Percentiles rank a stretch among this genome's conserved stretches.
Conservation (phyloP, 2,329 filamentous ascomycete species). For the Phaeosphaeriaceae sp. region DNA sequence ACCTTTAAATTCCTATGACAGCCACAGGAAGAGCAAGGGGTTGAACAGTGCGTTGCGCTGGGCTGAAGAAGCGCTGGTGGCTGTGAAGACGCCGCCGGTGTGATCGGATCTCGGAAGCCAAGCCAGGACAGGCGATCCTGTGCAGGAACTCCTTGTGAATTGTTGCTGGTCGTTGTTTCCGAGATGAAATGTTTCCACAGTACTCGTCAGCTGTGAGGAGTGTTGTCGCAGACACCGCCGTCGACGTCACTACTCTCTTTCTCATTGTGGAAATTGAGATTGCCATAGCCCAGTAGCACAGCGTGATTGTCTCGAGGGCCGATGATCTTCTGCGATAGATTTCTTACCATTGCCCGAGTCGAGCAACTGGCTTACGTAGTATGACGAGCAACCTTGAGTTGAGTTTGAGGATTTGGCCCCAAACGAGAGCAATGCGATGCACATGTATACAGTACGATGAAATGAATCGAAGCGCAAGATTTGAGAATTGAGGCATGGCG, state of each 20-base stretch:
- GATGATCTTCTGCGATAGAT: neutral
- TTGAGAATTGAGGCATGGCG: neutral
- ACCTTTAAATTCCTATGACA: neutral
- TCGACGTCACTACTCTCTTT: neutral
- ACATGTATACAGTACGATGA: neutral
- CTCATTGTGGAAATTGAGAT: neutral
- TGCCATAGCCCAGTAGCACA: neutral
- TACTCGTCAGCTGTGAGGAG: neutral
- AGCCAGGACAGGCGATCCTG: constrained; percentile 1
- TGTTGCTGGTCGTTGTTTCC: neutral
- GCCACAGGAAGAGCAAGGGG: constrained; percentile 3
- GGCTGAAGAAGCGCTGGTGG: constrained; percentile 1
- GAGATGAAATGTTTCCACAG: neutral
- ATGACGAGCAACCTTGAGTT: neutral
- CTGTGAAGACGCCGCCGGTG: constrained; percentile 2
- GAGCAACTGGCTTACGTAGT: neutral
- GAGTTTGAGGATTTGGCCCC: neutral
- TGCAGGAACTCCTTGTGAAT: neutral
- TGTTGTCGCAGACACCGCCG: neutral
- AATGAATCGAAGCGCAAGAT: neutral
- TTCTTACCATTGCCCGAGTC: neutral
- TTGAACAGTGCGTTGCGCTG: constrained; percentile 5
- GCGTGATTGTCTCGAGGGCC: neutral
- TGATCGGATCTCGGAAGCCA: neutral
- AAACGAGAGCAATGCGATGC: neutral